Evolutionary conservation across 495 filamentous ascomycete genomes (phyloP), one percentile per base, ranked within the genome.

Genomic region (Aspergillus mulundensis): DNA sequence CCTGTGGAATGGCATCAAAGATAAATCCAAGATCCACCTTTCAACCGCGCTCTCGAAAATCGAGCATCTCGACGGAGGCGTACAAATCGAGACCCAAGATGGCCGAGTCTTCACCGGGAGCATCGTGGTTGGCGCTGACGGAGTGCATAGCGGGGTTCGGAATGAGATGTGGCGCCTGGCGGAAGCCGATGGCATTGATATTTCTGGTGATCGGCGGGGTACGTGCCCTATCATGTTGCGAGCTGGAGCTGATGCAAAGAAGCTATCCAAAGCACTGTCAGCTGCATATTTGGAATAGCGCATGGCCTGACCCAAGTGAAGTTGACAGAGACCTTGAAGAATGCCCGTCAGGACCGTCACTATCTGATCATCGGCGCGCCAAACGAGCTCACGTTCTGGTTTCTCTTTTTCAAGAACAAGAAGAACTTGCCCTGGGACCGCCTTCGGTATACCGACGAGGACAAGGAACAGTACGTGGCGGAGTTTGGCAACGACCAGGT

Each of bases 71-170:
- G 51, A 58, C 2, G 47, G 63, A 36, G 62, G 64, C 11, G 70
- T 75, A 3, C 42, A 25, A 7, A 70, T 74, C 32, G 54, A 61
- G n/a, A 66, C 66, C 16, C 28, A 41, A 1, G 73, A 80, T 56
- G 78, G 79, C 0, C 61, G 60, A 10, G 41, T 64, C 0, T 73
- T 66, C 48, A 43, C 57, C 8, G 81, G 79, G 0, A 67, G 75
- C 48, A 41, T 81, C 23, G 62, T 83, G 3, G 64, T 81, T 6
- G 81, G 79, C 0, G 72, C 70, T 14, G 81, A 83, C 59, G 81
- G 81, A 0, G 70, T 78, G n/a, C 71, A 77, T 45, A 79, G 76
- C 56, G 57, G 53, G 46, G 70, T 70, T 15, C 59, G 71, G 11
- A 50, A 61, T 16, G 70, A 74, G 56, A 75, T 82, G 66, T 65